Evolutionary conservation across 768 basidiomycete genomes (phyloP), one percentile per base, ranked within the genome.

Genomic region (Leccinellum rugosiceps): DNA sequence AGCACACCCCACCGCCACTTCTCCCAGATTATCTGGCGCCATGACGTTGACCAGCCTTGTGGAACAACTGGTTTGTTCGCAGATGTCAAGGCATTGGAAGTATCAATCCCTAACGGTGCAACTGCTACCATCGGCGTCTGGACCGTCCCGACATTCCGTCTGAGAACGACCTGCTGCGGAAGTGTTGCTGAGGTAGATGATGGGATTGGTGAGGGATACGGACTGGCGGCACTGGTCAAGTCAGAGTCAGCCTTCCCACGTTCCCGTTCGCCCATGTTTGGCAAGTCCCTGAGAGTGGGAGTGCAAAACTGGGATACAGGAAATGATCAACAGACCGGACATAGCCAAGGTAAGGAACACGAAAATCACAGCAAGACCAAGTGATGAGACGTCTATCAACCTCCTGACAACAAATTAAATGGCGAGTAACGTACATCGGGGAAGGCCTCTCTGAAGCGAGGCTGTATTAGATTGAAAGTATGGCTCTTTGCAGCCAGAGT

Each of bases 231-330:
- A 61, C 52, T 58, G 55, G 50, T 47, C 69, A 68, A 52, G 72
- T 47, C 56, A 62, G 47, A 35, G 65, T 67, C 69, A 6, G 81
- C 66, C 53, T 77, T 80, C 9, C 86, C 88, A 46, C 83, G 80
- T 63, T 89, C 89, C 62, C 80, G 84, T 71, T 90, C 80, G 21
- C 88, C 94, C 96, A 98, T 98, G 74, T 97, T 97, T 0, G 96
- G 96, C 28, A 95, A 73, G 66, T 94, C 86, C 46, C 78, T 84
- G 67, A 83, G 79, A 17, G 75, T 74, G 11, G 83, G 78, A 30
- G 79, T 77, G 65, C 88, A 90, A 65, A 90, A 92, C 88, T 98
- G 44, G 15, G 31, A 55, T 53, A 52, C 13, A 14, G 28, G 41
- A 61, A 67, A 57, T 61, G 61, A 65, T 71, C 55, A 68, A 60